A percentile compares a stretch with the other conserved stretches of the same genome.
Conservation (phyloP, 345 rosid species). For the Raphanus sativus region DNA sequence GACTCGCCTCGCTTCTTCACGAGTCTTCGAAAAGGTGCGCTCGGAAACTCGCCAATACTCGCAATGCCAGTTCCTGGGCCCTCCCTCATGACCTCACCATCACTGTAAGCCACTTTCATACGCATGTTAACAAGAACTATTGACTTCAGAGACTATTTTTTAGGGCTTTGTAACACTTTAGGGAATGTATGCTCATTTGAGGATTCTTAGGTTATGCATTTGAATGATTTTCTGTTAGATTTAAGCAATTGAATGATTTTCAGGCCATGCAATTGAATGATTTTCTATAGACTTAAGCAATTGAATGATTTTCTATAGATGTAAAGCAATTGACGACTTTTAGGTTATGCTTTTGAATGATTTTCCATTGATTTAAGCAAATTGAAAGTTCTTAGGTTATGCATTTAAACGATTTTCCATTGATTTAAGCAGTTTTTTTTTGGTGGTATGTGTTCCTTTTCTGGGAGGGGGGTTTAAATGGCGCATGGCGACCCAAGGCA, state of each 20-base stretch:
- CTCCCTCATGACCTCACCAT: conserved; percentile 6
- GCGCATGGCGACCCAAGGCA: too few relatives aligned
- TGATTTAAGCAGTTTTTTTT: too few relatives aligned
- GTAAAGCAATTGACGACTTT: background rate
- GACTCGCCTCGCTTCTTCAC: background rate
- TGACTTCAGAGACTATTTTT: background rate
- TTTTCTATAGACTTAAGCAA: background rate
- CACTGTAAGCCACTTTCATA: background rate
- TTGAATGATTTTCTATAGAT: background rate
- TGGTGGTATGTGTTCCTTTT: too few relatives aligned
- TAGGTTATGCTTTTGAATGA: background rate
- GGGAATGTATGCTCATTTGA: too few relatives aligned
- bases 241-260: too few relatives aligned
- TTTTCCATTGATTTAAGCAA: background rate
- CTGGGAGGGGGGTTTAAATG: too few relatives aligned
- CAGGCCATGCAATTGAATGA: background rate
- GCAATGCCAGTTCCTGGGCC: conserved; percentile 1
- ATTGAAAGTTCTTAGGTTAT: too few relatives aligned
- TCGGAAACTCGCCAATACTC: background rate
- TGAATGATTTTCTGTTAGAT: too few relatives aligned
- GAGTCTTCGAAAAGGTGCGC: background rate
- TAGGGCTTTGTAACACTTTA: background rate
- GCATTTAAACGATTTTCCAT: too few relatives aligned
- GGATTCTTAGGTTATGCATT: background rate
- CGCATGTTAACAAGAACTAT: background rate